Conservation (phyloP, 1,284 basidiomycete genomes). For the Calocybe gambosa region DNA sequence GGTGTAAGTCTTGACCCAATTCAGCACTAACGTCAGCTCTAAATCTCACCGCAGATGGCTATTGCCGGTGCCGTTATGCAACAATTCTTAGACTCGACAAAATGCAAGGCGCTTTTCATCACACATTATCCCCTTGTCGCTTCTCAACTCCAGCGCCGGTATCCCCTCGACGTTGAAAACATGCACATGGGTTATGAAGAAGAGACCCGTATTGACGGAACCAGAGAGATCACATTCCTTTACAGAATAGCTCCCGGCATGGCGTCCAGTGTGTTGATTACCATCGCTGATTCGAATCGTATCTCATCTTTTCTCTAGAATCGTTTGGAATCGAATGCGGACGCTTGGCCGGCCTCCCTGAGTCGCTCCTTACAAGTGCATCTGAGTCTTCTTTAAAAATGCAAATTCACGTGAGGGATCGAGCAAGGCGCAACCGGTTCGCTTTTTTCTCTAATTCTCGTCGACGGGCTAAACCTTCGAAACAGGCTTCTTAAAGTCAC, state of each 20-base stretch:
- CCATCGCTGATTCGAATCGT: neutral
- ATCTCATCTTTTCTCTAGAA: constrained; percentile 35
- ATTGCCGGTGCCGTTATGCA: constrained; percentile 78
- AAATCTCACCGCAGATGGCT: constrained; percentile 54
- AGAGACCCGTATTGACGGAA: constrained; percentile 60
- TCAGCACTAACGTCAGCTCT: neutral
- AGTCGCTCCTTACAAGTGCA: constrained; percentile 58
- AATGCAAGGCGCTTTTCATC: constrained; percentile 87
- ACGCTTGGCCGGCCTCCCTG: constrained; percentile 76
- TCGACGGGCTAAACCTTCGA: constrained; percentile 1
- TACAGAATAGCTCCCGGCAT: constrained; percentile 72
- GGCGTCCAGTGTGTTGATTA: constrained; percentile 48
- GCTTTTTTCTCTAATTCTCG: constrained; percentile 13
- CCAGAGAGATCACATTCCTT: constrained; percentile 77
- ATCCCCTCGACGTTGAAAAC: constrained; percentile 60
- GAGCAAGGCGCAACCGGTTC: constrained; percentile 47
- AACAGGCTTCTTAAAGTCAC: constrained; percentile 25
- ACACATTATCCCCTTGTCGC: constrained; percentile 86
- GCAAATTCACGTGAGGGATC: constrained; percentile 44
- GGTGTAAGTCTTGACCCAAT: constrained; percentile 46
- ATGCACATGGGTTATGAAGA: constrained; percentile 84
- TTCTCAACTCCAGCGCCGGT: constrained; percentile 47
- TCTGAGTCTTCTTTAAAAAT: constrained; percentile 50
- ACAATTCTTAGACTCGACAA: constrained; percentile 56
- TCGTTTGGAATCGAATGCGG: constrained; percentile 91